These are phyloP conservation scores for Xerocomus cyaneibrunnescens DNA, from an alignment of 1,284 basidiomycete species.

Conservation along the genomic window DNA sequence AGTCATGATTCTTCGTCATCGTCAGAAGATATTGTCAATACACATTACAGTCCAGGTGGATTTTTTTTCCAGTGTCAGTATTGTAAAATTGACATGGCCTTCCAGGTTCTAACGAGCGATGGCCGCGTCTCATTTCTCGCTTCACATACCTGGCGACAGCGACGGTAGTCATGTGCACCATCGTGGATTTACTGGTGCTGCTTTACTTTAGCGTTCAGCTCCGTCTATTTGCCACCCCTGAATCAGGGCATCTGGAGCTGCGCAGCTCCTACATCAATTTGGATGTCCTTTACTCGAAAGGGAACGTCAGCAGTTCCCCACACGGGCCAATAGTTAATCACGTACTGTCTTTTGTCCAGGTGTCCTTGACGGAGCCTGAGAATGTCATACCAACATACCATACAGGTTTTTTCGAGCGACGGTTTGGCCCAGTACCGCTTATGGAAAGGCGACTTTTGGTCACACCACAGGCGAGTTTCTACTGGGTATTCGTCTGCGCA, in stretches of 20 bases:
- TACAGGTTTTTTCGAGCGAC: not conserved
- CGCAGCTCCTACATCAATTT: constrained; percentile 6
- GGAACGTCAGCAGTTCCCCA: constrained; percentile 1
- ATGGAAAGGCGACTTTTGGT: not conserved
- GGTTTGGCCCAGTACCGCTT: constrained; percentile 3
- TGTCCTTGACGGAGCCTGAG: constrained; percentile 1
- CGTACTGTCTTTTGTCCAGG: constrained; percentile 1
- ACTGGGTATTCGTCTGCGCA: not conserved
- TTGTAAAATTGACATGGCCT: not conserved
- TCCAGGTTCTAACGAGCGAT: not conserved
- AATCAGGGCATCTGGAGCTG: not conserved
- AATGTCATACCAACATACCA: constrained; percentile 1
- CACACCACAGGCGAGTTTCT: constrained; percentile 1
- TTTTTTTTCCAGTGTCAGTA: not conserved
- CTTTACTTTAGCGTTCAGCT: not conserved
- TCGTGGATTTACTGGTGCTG: constrained; percentile 2
- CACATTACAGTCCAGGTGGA: not conserved
- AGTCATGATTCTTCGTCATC: not conserved
- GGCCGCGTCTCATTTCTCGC: not conserved
- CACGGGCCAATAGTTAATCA: constrained; percentile 5
- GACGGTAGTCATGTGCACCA: not conserved
- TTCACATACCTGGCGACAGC: not conserved
- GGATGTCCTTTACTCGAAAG: constrained; percentile 6
- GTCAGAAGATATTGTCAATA: not conserved
- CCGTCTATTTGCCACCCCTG: too few species aligned